phyloP scores from a whole-genome alignment of 75 land plant genomes.

The Cunninghamia lanceolata region DNA sequence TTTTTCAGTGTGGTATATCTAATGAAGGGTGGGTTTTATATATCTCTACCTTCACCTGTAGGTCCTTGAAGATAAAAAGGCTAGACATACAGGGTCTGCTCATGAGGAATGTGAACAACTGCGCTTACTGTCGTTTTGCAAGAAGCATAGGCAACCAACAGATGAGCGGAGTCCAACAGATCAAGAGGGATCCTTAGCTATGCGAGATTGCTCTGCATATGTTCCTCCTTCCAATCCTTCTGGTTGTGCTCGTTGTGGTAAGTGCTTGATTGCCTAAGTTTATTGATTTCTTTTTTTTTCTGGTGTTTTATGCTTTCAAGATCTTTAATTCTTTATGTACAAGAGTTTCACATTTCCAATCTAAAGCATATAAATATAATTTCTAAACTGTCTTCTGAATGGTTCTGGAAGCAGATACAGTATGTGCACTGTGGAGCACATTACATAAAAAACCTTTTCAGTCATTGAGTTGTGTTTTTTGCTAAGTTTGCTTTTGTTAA shows the following conservation, averaged over 20 bases:
- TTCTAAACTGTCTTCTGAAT: not conserved
- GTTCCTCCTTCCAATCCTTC: conserved; percentile 62
- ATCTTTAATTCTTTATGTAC: not conserved
- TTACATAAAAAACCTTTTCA: not conserved
- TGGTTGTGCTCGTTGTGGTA: conserved; percentile 96
- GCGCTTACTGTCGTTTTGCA: conserved; percentile 80
- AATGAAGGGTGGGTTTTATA: not conserved
- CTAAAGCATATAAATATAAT: not conserved
- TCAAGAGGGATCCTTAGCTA: conserved; percentile 19
- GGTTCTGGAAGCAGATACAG: not conserved
- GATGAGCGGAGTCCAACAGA: conserved; percentile 30
- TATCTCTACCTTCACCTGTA: not conserved
- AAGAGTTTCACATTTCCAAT: not conserved
- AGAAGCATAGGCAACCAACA: conserved; percentile 72
- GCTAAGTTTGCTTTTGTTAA: not conserved
- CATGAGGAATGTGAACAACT: conserved; percentile 72
- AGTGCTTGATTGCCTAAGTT: not conserved
- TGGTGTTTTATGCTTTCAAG: not conserved
- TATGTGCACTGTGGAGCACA: not conserved
- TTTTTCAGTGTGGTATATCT: not conserved
- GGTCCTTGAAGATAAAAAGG: conserved; percentile 67
- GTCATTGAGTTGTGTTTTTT: not conserved
- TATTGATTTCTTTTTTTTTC: not conserved
- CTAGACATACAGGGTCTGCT: conserved; percentile 27
- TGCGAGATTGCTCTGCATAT: conserved; percentile 32